A percentile compares a stretch with the other conserved stretches of the same genome.
Conservation (phyloP, 2,329 filamentous ascomycete genomes). For the Penicillium corylophilum region DNA sequence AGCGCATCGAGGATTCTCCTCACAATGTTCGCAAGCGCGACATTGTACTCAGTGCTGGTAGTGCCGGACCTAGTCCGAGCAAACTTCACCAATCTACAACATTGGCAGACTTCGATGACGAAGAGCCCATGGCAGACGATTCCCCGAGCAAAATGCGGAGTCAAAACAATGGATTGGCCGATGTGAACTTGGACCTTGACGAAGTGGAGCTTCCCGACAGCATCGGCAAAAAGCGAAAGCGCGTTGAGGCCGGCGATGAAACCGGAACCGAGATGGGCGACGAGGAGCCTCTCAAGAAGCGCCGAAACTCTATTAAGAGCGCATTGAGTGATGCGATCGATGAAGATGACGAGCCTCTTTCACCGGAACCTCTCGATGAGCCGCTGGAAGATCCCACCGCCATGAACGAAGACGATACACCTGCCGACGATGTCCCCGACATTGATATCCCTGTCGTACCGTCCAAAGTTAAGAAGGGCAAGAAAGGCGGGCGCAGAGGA, state of each 20-base stretch:
- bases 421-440: slow-evolving; percentile 34
- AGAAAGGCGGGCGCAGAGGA: slow-evolving; percentile 48
- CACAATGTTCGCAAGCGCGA: slow-evolving; percentile 63
- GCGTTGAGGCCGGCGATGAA: slow-evolving; percentile 37
- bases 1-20: slow-evolving; percentile 87
- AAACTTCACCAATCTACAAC: slow-evolving; percentile 66
- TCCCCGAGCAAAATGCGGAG: slow-evolving; percentile 42
- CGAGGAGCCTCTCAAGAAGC: slow-evolving; percentile 43
- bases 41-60: slow-evolving; percentile 59
- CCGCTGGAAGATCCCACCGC: slow-evolving; percentile 31
- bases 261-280: slow-evolving; percentile 36
- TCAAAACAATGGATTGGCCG: slow-evolving; percentile 32
- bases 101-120: slow-evolving; percentile 49
- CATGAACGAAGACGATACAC: slow-evolving; percentile 30
- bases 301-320: slow-evolving; percentile 40
- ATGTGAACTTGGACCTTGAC: slow-evolving; percentile 26
- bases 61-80: slow-evolving; percentile 68
- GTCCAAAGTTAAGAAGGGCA: slow-evolving; percentile 42
- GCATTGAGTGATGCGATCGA: slow-evolving; percentile 35
- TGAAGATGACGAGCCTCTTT: slow-evolving; percentile 33
- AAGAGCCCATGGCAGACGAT: slow-evolving; percentile 45
- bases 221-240: slow-evolving; percentile 44
- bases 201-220: slow-evolving; percentile 31
- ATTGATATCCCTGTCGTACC: slow-evolving; percentile 30
- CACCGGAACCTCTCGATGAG: slow-evolving; percentile 30